phyloP scores from a whole-genome alignment of 192 early-diverging fungal species.

The Coemansia sp. region DNA sequence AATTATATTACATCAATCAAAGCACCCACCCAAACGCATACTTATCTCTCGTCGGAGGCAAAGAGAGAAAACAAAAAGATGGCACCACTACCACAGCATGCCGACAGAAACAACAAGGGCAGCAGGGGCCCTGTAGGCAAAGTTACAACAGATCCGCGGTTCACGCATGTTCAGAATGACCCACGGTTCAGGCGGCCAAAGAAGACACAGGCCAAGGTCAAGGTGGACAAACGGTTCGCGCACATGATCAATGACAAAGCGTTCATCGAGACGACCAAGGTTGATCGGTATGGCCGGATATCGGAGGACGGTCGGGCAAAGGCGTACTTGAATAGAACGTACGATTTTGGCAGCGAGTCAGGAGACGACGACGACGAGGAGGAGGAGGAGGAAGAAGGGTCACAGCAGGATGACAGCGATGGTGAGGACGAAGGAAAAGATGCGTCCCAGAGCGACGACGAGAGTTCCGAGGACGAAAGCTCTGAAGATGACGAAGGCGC shows the following conservation, averaged over 20 bases:
- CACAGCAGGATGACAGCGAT: conserved; percentile 20
- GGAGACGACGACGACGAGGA: conserved; percentile 2
- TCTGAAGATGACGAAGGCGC: conserved; percentile 32
- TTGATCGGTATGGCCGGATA: conserved; percentile 47
- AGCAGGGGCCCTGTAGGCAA: conserved; percentile 32
- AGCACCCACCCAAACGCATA: too few relatives aligned
- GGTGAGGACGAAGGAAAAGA: conserved; percentile 13
- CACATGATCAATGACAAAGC: conserved; percentile 77
- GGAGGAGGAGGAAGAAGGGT: conserved; percentile 6
- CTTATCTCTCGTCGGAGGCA: too few relatives aligned
- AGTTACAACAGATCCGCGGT: conserved; percentile 70
- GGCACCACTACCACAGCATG: conserved; percentile 34
- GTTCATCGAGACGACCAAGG: conserved; percentile 54
- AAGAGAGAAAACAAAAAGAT: conserved; percentile 18
- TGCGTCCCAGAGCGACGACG: conserved; percentile 7
- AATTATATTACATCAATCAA: too few relatives aligned
- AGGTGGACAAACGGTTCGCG: conserved; percentile 86
- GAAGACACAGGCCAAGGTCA: conserved; percentile 81
- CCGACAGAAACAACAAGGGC: conserved; percentile 9
- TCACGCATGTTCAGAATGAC: conserved; percentile 76
- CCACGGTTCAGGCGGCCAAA: conserved; percentile 78
- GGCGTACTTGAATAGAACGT: conserved; percentile 34
- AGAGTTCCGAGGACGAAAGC: conserved; percentile 17
- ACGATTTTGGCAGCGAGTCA: conserved; percentile 59
- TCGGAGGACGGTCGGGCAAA: conserved; percentile 41